Conservation (phyloP, 108 stramenopile genomes). For the Cyclotella kingstonii region DNA sequence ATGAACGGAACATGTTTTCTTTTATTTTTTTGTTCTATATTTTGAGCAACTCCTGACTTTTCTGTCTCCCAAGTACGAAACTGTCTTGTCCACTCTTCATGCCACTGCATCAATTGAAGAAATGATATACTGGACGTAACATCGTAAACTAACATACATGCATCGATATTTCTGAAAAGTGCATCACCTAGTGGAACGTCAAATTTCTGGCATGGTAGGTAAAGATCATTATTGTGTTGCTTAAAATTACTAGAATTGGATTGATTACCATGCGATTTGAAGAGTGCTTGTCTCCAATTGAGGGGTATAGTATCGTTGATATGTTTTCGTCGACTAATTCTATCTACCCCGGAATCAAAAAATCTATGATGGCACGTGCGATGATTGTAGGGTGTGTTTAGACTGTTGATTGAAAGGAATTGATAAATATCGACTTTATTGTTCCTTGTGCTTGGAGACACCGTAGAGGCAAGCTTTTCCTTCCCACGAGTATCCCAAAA, state of each 20-base stretch:
- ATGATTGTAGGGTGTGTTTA: neutral
- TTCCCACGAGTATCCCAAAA: slow-evolving; percentile 82
- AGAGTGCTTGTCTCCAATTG: no score
- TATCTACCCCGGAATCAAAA: no score
- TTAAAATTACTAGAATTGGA: neutral
- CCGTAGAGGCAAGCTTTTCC: slow-evolving; percentile 40
- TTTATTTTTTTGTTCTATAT: slow-evolving; percentile 8
- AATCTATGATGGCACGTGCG: neutral
- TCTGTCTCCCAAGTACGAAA: slow-evolving; percentile 26
- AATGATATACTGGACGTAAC: slow-evolving; percentile 72
- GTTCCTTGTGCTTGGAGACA: slow-evolving; percentile 2
- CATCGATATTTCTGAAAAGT: slow-evolving; percentile 70
- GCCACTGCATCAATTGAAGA: slow-evolving; percentile 69
- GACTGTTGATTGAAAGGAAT: slow-evolving; percentile 20
- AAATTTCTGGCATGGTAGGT: neutral
- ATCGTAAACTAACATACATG: slow-evolving; percentile 76
- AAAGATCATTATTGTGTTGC: neutral
- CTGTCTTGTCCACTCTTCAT: slow-evolving; percentile 61
- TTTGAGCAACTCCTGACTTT: neutral
- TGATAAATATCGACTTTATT: slow-evolving; percentile 19
- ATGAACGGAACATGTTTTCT: slow-evolving; percentile 56
- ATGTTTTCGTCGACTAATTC: no score
- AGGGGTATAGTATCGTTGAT: no score
- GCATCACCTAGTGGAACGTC: slow-evolving; percentile 40
- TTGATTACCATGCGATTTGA: no score